Evolutionary conservation across 2,329 filamentous ascomycete species (phyloP).

Genomic region (Arthrobotrys sphaeroides): DNA sequence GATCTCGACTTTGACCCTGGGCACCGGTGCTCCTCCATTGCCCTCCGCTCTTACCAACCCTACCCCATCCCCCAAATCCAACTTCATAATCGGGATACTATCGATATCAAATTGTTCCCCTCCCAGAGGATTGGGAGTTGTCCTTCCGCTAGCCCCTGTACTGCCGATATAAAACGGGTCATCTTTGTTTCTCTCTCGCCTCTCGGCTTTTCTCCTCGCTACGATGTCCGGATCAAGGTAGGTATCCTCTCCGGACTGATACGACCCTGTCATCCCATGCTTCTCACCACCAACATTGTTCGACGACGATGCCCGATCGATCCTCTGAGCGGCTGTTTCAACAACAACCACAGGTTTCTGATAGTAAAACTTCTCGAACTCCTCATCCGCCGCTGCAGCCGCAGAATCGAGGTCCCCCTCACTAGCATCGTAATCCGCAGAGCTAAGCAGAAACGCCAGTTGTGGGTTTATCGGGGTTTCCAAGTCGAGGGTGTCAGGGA

Average conservation of each 20-base stretch:
- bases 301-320: conserved; percentile 54
- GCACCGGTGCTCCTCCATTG: conserved; percentile 60
- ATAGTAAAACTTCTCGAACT: conserved; percentile 75
- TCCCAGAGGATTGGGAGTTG: conserved; percentile 63
- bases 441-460: conserved; percentile 72
- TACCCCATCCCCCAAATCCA: conserved; percentile 74
- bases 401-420: conserved; percentile 63
- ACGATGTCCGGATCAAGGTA: conserved; percentile 78
- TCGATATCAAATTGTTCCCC: conserved; percentile 80
- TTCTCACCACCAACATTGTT: conserved; percentile 23
- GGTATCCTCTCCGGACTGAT: conserved; percentile 71
- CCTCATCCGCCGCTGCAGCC: conserved; percentile 66
- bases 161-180: conserved; percentile 89
- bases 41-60: conserved; percentile 55
- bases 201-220: conserved; percentile 77
- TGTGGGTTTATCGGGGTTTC: conserved; percentile 83
- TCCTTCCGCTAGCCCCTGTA: conserved; percentile 53
- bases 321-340: conserved; percentile 54
- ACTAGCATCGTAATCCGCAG: conserved; percentile 63
- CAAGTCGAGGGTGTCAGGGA: conserved; percentile 78
- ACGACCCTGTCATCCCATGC: conserved; percentile 63
- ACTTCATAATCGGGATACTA: conserved; percentile 92
- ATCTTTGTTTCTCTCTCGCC: conserved; percentile 83
- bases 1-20: conserved; percentile 72
- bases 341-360: conserved; percentile 59